A percentile compares a stretch with the other conserved stretches of the same genome.
Conservation (phyloP, 306 rosid genomes). For the Ziziphus jujuba region DNA sequence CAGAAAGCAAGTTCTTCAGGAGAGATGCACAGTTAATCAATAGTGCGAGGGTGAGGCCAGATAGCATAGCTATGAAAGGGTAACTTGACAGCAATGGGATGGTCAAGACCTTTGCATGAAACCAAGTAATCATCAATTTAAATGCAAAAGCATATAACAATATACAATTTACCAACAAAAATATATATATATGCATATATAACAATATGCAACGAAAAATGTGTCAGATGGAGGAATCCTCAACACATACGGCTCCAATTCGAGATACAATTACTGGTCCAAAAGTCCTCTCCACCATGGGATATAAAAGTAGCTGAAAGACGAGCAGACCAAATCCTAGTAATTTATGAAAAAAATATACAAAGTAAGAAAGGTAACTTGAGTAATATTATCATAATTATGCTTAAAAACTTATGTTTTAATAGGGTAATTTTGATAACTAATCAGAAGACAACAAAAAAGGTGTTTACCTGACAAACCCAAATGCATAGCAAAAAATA, state of each 20-base stretch:
- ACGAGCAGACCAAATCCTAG: conserved; percentile 21
- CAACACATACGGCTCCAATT: conserved; percentile 26
- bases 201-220: neutral
- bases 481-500: neutral
- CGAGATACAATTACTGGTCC: conserved; percentile 23
- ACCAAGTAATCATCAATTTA: neutral
- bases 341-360: neutral
- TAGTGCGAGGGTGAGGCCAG: conserved; percentile 41
- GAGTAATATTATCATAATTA: too few relatives aligned
- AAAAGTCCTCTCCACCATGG: conserved; percentile 17
- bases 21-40: conserved; percentile 38
- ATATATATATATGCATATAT: too few relatives aligned
- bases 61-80: conserved; percentile 48
- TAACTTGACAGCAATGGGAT: conserved; percentile 59
- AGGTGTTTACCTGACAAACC: too few relatives aligned
- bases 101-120: conserved; percentile 38
- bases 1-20: conserved; percentile 45
- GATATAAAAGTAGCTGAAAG: conserved; percentile 28
- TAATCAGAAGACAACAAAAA: too few relatives aligned
- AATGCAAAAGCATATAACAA: neutral
- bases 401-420: too few relatives aligned
- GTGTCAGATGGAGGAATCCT: neutral
- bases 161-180: too few relatives aligned
- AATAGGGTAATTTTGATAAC: too few relatives aligned
- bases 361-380: too few relatives aligned